Evolutionary conservation across 2,329 filamentous ascomycete species (phyloP), one percentile per base, ranked within the genome.

Genomic region (Colletotrichum sp.): DNA sequence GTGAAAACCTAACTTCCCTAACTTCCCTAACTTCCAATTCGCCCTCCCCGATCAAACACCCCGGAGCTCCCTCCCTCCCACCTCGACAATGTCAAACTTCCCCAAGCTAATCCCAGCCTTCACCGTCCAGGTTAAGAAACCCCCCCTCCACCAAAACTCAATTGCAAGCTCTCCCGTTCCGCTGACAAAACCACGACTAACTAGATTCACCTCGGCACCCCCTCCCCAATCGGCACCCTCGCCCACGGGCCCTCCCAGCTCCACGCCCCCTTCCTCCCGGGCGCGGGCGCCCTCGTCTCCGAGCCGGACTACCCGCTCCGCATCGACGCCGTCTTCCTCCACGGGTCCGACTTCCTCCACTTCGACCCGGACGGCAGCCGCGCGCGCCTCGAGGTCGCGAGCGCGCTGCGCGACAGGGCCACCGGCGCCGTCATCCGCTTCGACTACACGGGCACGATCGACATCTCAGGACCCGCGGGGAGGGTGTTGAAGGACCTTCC

Each of bases 271-370:
- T 82, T 83, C 72, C 34, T 82, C 55, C 74, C 78, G 21, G 72
- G 77, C 57, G 74, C 79, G 15, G 81, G 81, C 62, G 81, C 76
- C 70, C 77, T 86, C 57, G 73, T 78, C 54, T 85, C 84, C 29
- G 82, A 84, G 57, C 79, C 81, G 5, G 66, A 69, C 68, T 86
- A 85, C 75, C 79, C 80, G 8, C 79, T 83, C 64, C 69, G 78
- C 31, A 72, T 86, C 59, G 78, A 84, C 66, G 84, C 84, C 38
- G 78, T 78, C 31, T 83, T 85, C 69, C 69, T 82, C 63, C 82
- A 84, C 64, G 84, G 83, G 27, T 80, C 81, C 62, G 84, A 86
- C 76, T 85, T 81, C 77, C 78, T 86, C 65, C 83, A 82, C 31
- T 80, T 80, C 65, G 85, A 86, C 72, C 80, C 83, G 4, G 78